These are phyloP conservation scores for Globisporangium yorkense DNA, from an alignment of 352 stramenopile species.

Conservation along the genomic window DNA sequence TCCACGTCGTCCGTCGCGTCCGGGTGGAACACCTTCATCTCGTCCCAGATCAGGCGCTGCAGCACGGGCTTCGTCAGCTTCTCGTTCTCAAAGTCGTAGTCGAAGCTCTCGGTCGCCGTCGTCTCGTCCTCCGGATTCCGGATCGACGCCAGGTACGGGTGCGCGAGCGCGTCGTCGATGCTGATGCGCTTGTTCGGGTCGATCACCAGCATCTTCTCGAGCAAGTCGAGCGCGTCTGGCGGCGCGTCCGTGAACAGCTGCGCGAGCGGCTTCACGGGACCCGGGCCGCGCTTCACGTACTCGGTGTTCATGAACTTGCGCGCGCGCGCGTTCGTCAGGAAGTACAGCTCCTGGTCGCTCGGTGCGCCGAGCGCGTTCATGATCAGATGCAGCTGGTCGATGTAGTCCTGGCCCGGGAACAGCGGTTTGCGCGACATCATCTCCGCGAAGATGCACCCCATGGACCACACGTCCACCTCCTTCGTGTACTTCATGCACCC, in stretches of 20 bases:
- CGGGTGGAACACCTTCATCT: slow-evolving; percentile 78
- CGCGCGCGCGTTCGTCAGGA: slow-evolving; percentile 91
- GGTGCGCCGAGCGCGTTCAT: slow-evolving; percentile 95
- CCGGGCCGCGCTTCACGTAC: slow-evolving; percentile 61
- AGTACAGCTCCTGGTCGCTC: slow-evolving; percentile 92
- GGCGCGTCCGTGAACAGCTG: slow-evolving; percentile 72
- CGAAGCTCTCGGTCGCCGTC: slow-evolving; percentile 51
- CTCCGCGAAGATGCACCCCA: slow-evolving; percentile 99
- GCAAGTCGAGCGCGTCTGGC: slow-evolving; percentile 72
- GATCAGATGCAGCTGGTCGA: slow-evolving; percentile 96
- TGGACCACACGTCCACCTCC: slow-evolving; percentile 92
- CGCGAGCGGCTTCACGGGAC: slow-evolving; percentile 56
- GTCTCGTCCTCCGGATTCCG: slow-evolving; percentile 89
- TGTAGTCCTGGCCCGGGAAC: slow-evolving; percentile 94
- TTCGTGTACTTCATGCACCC: slow-evolving; percentile 85
- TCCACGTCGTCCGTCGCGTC: slow-evolving; percentile 17
- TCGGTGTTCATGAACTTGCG: slow-evolving; percentile 85
- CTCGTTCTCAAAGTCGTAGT: slow-evolving; percentile 87
- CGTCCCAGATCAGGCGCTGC: slow-evolving; percentile 82
- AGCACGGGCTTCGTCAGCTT: slow-evolving; percentile 79
- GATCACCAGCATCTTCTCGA: slow-evolving; percentile 91
- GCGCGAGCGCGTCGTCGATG: slow-evolving; percentile 88
- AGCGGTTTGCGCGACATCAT: slow-evolving; percentile 96
- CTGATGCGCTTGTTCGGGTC: slow-evolving; percentile 89
- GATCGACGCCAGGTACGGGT: slow-evolving; percentile 87